phyloP scores from a whole-genome alignment of 2,329 filamentous ascomycete species.

The Periconia macrospinosa region DNA sequence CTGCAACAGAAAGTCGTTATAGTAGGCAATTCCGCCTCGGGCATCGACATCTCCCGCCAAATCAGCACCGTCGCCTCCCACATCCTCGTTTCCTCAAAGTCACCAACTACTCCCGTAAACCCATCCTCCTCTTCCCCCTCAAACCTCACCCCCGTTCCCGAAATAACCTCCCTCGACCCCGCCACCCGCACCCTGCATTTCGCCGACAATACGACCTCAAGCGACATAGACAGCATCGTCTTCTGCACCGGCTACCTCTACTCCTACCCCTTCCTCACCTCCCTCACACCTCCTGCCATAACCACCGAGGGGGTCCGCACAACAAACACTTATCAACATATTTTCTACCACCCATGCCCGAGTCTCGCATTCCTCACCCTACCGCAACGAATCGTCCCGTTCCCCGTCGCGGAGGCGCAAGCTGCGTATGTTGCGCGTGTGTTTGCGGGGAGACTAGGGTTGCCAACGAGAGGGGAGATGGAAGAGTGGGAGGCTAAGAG shows the following conservation, averaged over 20 bases:
- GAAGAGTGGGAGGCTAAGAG: conserved; percentile 61
- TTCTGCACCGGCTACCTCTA: conserved; percentile 88
- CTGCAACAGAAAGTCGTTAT: conserved; percentile 69
- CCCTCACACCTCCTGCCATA: conserved; percentile 53
- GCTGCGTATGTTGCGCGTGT: conserved; percentile 72
- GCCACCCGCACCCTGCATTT: conserved; percentile 65
- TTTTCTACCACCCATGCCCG: conserved; percentile 72
- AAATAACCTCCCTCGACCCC: conserved; percentile 57
- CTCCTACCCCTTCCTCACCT: conserved; percentile 69
- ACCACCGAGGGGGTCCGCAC: conserved; percentile 49
- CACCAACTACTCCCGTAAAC: conserved; percentile 56
- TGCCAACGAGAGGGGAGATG: conserved; percentile 68
- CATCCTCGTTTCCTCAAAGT: conserved; percentile 55
- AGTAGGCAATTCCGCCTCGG: conserved; percentile 78
- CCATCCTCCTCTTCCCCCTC: conserved; percentile 53
- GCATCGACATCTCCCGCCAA: conserved; percentile 76
- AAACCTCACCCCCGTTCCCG: conserved; percentile 50
- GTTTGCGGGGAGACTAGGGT: conserved; percentile 66
- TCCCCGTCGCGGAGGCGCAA: conserved; percentile 64
- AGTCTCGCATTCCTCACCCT: conserved; percentile 71
- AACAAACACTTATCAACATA: conserved; percentile 73
- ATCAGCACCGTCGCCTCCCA: conserved; percentile 63
- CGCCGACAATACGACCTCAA: conserved; percentile 65
- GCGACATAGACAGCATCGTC: conserved; percentile 69
- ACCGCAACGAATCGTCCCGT: conserved; percentile 2